Percentiles rank a stretch among this genome's conserved stretches.
These are phyloP conservation scores for Cryphonectria naterciae DNA, from an alignment of 2,329 filamentous ascomycete genomes.

Conservation along the genomic window DNA sequence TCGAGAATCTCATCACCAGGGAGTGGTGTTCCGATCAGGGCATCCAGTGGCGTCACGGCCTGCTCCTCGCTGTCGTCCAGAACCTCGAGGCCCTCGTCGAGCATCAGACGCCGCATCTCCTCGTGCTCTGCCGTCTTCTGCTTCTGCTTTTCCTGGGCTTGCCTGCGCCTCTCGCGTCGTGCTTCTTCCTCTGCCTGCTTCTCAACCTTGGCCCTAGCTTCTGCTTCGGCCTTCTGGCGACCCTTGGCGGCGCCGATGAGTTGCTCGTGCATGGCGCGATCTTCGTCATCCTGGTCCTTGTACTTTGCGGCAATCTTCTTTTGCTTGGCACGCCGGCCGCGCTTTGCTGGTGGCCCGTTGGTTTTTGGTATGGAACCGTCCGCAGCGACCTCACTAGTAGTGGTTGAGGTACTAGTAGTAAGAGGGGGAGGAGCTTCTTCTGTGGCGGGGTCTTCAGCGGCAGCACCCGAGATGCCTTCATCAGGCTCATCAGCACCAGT, in stretches of 20 bases:
- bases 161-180: slow-evolving; percentile 73
- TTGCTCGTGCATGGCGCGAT: slow-evolving; percentile 79
- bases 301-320: slow-evolving; percentile 92
- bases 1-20: slow-evolving; percentile 83
- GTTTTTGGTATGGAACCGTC: slow-evolving; percentile 43
- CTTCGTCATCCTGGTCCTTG: slow-evolving; percentile 91
- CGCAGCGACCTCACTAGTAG: slow-evolving; percentile 34
- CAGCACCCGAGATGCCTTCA: slow-evolving; percentile 38
- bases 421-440: slow-evolving; percentile 27
- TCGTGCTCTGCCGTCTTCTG: slow-evolving; percentile 78
- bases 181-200: slow-evolving; percentile 74
- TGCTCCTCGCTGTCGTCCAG: slow-evolving; percentile 63
- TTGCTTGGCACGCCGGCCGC: slow-evolving; percentile 79
- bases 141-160: slow-evolving; percentile 79
- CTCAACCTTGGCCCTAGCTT: slow-evolving; percentile 67
- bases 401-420: slow-evolving; percentile 29
- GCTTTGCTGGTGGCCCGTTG: slow-evolving; percentile 55
- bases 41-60: slow-evolving; percentile 63
- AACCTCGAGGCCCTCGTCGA: slow-evolving; percentile 62
- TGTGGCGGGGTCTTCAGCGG: slow-evolving; percentile 27
- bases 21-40: slow-evolving; percentile 76
- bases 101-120: slow-evolving; percentile 64
- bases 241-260: slow-evolving; percentile 80
- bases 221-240: slow-evolving; percentile 69
- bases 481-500: slow-evolving; percentile 31